Evolutionary conservation across 2,329 filamentous ascomycete species (phyloP).

Genomic region (Shiraia bambusicola): DNA sequence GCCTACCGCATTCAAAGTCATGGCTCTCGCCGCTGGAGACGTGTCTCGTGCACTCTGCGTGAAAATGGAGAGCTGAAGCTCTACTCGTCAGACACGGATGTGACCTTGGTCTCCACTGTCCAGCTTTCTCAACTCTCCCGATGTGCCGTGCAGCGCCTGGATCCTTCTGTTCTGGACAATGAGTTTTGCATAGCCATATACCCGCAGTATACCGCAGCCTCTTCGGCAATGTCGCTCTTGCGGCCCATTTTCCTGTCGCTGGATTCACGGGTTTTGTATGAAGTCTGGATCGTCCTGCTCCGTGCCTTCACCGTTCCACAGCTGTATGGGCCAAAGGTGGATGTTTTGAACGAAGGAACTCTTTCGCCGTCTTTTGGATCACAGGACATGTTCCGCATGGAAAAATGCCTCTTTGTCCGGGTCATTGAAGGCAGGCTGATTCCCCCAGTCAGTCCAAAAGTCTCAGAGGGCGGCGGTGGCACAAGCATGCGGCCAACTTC

Average conservation of each 20-base stretch:
- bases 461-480: conserved; percentile 25
- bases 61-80: conserved; percentile 95
- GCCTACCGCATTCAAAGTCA: conserved; percentile 59
- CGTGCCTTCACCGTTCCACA: conserved; percentile 91
- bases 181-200: conserved; percentile 96
- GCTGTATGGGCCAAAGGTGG: conserved; percentile 70
- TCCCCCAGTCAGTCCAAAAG: conserved; percentile 42
- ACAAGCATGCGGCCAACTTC: conserved; percentile 35
- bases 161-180: conserved; percentile 86
- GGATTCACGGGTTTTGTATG: conserved; percentile 85
- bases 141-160: conserved; percentile 85
- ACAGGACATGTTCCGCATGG: conserved; percentile 66
- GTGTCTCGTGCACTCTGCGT: conserved; percentile 87
- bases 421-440: conserved; percentile 63
- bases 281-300: conserved; percentile 94
- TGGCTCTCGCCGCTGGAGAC: conserved; percentile 71
- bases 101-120: conserved; percentile 75
- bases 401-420: conserved; percentile 60
- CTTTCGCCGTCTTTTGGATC: conserved; percentile 44
- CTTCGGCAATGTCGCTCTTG: conserved; percentile 72
- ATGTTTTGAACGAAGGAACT: conserved; percentile 43
- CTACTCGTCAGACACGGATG: conserved; percentile 82
- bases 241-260: conserved; percentile 88
- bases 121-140: conserved; percentile 86
- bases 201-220: conserved; percentile 79